phyloP scores from a whole-genome alignment of 805 yeast species.

The Wickerhamomyces alni region DNA sequence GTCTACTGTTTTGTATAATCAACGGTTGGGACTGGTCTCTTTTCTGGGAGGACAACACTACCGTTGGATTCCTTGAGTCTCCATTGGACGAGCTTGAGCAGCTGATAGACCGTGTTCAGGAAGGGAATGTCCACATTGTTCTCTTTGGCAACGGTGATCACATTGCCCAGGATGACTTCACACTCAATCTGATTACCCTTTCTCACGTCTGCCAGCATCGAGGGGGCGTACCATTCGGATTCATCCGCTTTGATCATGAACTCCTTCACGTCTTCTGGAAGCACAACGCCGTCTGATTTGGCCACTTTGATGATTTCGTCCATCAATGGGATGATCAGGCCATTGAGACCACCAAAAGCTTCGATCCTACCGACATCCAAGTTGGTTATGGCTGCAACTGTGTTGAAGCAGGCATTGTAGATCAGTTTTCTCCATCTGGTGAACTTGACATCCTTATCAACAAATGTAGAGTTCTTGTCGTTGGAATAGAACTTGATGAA shows the following conservation, averaged over 20 bases:
- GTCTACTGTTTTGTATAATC: constrained; percentile 2
- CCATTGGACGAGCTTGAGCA: constrained; percentile 59
- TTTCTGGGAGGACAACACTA: constrained; percentile 34
- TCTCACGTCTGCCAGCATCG: constrained; percentile 65
- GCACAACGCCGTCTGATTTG: constrained; percentile 54
- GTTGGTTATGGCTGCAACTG: constrained; percentile 52
- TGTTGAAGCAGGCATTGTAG: constrained; percentile 63
- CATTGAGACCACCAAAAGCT: constrained; percentile 35
- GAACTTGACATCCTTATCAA: constrained; percentile 40
- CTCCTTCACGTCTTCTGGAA: constrained; percentile 45
- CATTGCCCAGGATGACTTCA: constrained; percentile 67
- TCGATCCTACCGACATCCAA: constrained; percentile 53
- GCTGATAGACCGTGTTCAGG: constrained; percentile 49
- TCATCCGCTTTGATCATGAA: constrained; percentile 52
- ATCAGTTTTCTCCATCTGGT: constrained; percentile 63
- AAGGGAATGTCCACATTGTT: constrained; percentile 49
- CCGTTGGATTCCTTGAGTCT: constrained; percentile 54
- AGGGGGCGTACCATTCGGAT: constrained; percentile 56
- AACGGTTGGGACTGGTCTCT: constrained; percentile 27
- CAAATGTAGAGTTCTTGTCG: constrained; percentile 33
- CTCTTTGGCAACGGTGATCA: constrained; percentile 44
- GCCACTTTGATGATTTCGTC: constrained; percentile 61
- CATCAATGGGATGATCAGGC: constrained; percentile 55
- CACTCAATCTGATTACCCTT: constrained; percentile 66
- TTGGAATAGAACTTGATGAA: constrained; percentile 42